Evolutionary conservation across 2,329 filamentous ascomycete genomes (phyloP).

Genomic region (Microdochium bolleyi): DNA sequence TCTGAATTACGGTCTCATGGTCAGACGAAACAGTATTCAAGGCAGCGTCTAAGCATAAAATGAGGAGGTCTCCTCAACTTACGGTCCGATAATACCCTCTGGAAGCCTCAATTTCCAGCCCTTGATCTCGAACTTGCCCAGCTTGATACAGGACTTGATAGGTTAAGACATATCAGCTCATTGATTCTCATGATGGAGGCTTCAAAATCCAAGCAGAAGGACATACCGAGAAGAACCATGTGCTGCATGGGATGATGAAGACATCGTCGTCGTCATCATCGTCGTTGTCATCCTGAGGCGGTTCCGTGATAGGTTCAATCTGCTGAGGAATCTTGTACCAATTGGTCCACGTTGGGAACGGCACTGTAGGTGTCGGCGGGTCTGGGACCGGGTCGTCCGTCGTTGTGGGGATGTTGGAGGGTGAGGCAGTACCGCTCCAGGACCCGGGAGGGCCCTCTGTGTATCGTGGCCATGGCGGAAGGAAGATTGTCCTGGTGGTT

Average conservation of each 20-base stretch:
- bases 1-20: not conserved
- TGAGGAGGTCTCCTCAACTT: not conserved
- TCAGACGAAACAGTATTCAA: not conserved
- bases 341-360: not conserved
- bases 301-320: not conserved
- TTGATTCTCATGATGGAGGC: not conserved
- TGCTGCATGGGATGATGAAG: not conserved
- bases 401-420: not conserved
- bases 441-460: not conserved
- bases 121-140: not conserved
- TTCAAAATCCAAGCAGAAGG: not conserved
- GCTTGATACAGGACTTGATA: not conserved
- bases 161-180: not conserved
- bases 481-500: not conserved
- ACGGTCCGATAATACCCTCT: not conserved
- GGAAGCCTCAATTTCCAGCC: not conserved
- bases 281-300: not conserved
- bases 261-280: not conserved
- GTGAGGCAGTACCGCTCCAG: not conserved
- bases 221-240: not conserved
- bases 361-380: not conserved
- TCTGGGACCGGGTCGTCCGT: not conserved
- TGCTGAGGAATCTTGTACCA: not conserved
- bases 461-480: not conserved
- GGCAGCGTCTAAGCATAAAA: not conserved